Percentiles rank a stretch among this genome's conserved stretches.
These are phyloP conservation scores for Starmerella tilneyi DNA, from an alignment of 805 yeast genomes.

Conservation along the genomic window DNA sequence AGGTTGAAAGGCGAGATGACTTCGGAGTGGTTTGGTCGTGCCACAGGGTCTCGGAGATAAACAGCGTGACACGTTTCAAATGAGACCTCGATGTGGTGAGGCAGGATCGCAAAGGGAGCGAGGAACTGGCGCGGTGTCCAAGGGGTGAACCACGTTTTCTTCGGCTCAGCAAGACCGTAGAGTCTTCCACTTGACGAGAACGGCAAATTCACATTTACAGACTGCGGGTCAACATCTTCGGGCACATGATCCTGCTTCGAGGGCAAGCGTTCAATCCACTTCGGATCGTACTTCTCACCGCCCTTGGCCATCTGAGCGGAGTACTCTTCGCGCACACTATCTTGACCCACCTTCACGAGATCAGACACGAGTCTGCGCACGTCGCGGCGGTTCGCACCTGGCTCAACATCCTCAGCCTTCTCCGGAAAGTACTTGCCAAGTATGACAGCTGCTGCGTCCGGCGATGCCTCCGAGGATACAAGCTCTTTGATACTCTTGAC, in stretches of 20 bases:
- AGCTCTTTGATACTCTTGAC: not conserved
- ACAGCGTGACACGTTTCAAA: constrained; percentile 91
- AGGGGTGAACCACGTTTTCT: constrained; percentile 84
- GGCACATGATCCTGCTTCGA: constrained; percentile 35
- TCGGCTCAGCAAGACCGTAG: constrained; percentile 69
- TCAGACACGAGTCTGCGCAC: constrained; percentile 30
- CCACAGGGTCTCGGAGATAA: constrained; percentile 93
- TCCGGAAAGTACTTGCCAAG: constrained; percentile 4
- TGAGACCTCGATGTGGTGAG: constrained; percentile 83
- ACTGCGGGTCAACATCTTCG: constrained; percentile 36
- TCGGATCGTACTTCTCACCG: constrained; percentile 38
- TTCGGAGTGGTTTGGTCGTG: constrained; percentile 94
- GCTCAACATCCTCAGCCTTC: constrained; percentile 2
- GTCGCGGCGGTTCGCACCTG: constrained; percentile 11
- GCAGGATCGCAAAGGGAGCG: constrained; percentile 84
- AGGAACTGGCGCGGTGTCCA: constrained; percentile 92
- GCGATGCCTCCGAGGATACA: not conserved
- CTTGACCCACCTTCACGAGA: constrained; percentile 24
- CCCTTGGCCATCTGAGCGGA: constrained; percentile 19
- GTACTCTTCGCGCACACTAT: constrained; percentile 24
- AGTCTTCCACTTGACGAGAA: constrained; percentile 41
- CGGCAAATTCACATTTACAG: constrained; percentile 35
- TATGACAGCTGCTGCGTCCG: not conserved
- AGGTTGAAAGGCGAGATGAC: constrained; percentile 81
- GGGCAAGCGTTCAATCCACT: constrained; percentile 43